These are phyloP conservation scores for Daldinia bambusicola DNA, from an alignment of 495 filamentous ascomycete species.

Conservation along the genomic window DNA sequence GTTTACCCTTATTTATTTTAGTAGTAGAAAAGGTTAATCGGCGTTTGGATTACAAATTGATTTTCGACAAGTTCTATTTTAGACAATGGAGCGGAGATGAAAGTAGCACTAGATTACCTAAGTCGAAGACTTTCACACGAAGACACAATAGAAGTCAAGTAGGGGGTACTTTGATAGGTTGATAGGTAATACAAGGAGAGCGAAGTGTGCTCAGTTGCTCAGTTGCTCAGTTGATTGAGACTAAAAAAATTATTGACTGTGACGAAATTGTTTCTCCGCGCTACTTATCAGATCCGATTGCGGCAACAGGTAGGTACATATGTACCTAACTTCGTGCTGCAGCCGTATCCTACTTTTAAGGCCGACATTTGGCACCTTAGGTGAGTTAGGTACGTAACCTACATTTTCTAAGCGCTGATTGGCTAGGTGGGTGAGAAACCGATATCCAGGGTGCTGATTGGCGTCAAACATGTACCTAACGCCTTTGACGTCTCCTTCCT, in stretches of 20 bases:
- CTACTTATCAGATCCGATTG: conserved; percentile 43
- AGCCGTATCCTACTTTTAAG: neutral
- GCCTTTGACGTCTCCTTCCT: neutral
- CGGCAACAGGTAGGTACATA: conserved; percentile 17
- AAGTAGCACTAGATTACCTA: conserved; percentile 32
- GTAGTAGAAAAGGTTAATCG: neutral
- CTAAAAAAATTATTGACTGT: conserved; percentile 16
- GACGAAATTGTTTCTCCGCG: conserved; percentile 36
- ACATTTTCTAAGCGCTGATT: neutral
- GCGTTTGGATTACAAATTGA: conserved; percentile 42
- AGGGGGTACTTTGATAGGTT: neutral
- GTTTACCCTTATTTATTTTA: neutral
- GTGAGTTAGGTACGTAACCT: neutral
- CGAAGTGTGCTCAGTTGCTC: too few species aligned
- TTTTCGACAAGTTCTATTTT: conserved; percentile 3
- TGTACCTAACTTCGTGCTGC: neutral
- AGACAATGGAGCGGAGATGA: conserved; percentile 31
- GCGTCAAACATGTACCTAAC: neutral
- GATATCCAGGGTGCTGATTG: neutral
- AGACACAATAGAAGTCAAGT: too few species aligned
- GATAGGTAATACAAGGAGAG: conserved; percentile 3
- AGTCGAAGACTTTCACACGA: conserved; percentile 19
- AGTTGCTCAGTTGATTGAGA: conserved; percentile 1
- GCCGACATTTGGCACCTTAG: too few species aligned
- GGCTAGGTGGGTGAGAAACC: neutral